Percentiles rank a stretch among this genome's conserved stretches.
Conservation (phyloP, 441 rosid genomes). For the Pelargonium myrrhifolium region DNA sequence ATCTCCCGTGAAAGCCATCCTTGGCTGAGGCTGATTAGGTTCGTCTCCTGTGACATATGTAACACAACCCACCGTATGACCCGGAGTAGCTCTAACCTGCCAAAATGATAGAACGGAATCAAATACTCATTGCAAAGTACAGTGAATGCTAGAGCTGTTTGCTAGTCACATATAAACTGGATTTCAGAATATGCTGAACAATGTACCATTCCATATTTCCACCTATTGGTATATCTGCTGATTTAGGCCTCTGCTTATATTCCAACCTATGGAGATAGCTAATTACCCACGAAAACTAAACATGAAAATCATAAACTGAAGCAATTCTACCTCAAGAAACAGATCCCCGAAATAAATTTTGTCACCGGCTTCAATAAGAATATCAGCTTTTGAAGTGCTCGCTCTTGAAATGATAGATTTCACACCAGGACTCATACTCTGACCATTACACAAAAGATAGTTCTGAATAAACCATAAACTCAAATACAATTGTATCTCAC, state of each 20-base stretch:
- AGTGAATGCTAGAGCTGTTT: background rate
- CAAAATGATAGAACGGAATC: background rate
- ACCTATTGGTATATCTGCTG: background rate
- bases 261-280: background rate
- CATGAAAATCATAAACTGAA: background rate
- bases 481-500: background rate
- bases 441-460: slow-evolving; percentile 9
- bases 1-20: slow-evolving; percentile 96
- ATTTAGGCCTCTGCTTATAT: background rate
- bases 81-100: slow-evolving; percentile 91
- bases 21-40: slow-evolving; percentile 71
- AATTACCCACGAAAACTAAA: background rate
- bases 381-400: slow-evolving; percentile 78
- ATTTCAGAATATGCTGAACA: background rate
- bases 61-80: slow-evolving; percentile 85
- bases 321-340: slow-evolving; percentile 48
- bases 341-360: slow-evolving; percentile 59
- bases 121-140: background rate
- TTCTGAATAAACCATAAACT: slow-evolving; percentile 11
- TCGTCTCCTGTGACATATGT: slow-evolving; percentile 85
- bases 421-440: slow-evolving; percentile 55
- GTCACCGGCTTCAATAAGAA: slow-evolving; percentile 54
- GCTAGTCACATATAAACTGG: background rate
- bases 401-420: slow-evolving; percentile 75
- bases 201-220: background rate